Evolutionary conservation across 2,329 filamentous ascomycete species (phyloP).

Genomic region (Thelonectria rubi): DNA sequence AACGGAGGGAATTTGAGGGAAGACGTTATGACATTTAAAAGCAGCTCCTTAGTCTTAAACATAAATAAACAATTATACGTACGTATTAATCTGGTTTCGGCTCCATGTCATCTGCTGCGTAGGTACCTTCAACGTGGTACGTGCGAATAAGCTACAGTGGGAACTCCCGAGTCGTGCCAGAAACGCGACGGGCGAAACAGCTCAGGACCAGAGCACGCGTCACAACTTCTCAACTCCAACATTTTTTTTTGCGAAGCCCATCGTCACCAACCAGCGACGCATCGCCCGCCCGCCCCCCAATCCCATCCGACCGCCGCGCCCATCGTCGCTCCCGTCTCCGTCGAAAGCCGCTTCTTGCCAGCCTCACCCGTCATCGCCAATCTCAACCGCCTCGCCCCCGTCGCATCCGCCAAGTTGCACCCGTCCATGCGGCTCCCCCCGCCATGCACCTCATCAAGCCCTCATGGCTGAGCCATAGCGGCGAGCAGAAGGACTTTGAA

Average conservation of each 20-base stretch:
- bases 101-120: too few relatives aligned
- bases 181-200: constrained; percentile 11
- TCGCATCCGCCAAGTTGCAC: constrained; percentile 9
- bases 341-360: too few relatives aligned
- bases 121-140: too few relatives aligned
- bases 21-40: too few relatives aligned
- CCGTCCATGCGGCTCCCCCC: constrained; percentile 38
- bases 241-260: constrained; percentile 14
- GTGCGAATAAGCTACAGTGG: neutral
- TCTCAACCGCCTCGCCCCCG: neutral
- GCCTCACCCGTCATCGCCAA: neutral
- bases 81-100: too few relatives aligned
- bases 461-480: constrained; percentile 93
- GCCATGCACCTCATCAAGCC: constrained; percentile 91
- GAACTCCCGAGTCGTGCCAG: constrained; percentile 5
- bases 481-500: constrained; percentile 97
- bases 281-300: neutral
- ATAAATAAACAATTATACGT: too few relatives aligned
- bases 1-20: too few relatives aligned
- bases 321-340: neutral
- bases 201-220: constrained; percentile 16
- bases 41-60: too few relatives aligned
- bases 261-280: constrained; percentile 6
- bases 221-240: constrained; percentile 20
- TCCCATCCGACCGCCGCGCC: neutral